Percentiles rank a stretch among this genome's conserved stretches.
Conservation (phyloP, 805 yeast species). For the Saccharomycopsis babjevae region DNA sequence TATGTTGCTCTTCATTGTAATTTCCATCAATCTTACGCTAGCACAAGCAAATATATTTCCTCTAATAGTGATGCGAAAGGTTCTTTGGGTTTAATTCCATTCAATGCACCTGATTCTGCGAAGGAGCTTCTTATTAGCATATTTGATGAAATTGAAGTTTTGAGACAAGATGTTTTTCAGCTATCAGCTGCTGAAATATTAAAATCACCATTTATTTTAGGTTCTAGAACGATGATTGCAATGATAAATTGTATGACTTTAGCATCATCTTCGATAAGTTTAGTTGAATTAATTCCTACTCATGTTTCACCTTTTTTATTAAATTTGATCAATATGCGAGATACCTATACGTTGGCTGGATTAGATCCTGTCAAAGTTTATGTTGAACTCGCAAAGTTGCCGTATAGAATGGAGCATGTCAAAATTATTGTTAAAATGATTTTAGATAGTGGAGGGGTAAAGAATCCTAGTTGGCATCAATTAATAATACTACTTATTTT, state of each 20-base stretch:
- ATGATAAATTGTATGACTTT: constrained; percentile 46
- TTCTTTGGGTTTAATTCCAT: constrained; percentile 29
- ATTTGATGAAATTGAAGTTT: constrained; percentile 35
- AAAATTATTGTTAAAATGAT: constrained; percentile 35
- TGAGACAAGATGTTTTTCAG: constrained; percentile 25
- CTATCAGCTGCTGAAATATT: constrained; percentile 34
- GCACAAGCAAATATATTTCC: constrained; percentile 31
- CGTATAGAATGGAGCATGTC: constrained; percentile 34
- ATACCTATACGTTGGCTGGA: constrained; percentile 64
- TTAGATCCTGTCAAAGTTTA: constrained; percentile 43
- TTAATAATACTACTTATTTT: constrained; percentile 55
- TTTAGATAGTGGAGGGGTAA: constrained; percentile 28
- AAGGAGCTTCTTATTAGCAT: constrained; percentile 31
- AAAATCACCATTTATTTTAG: constrained; percentile 50
- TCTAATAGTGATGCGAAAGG: constrained; percentile 25
- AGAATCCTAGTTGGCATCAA: constrained; percentile 47
- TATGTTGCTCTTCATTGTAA: constrained; percentile 30
- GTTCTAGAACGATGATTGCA: constrained; percentile 53
- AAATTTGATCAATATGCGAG: constrained; percentile 56
- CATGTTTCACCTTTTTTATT: constrained; percentile 62
- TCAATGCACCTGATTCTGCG: constrained; percentile 26
- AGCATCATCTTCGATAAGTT: constrained; percentile 35
- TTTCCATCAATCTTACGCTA: constrained; percentile 33
- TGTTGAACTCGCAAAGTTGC: constrained; percentile 36
- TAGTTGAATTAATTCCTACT: constrained; percentile 40